Base-by-base conservation (phyloP, 2,329 filamentous ascomycete species). In the Xylaria sp. region DNA sequence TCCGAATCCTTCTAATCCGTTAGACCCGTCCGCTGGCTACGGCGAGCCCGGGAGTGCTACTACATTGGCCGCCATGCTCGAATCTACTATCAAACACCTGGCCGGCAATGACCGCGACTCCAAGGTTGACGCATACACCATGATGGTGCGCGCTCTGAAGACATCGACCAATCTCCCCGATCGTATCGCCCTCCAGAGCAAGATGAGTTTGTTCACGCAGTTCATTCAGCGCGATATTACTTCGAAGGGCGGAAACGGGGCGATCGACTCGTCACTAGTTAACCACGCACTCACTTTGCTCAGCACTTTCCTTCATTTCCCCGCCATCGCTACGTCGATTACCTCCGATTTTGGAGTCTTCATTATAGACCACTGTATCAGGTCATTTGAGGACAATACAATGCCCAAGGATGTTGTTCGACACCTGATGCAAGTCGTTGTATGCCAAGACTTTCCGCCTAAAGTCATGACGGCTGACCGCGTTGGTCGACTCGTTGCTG, bases 211-310 rank as follows among this genome's bases (percentile, higher is more conserved):
- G 2, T 84, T 98, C 60, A 87, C 87, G 67, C 89, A 92, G 62
- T 97, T 93, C 72, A 92, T 98, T 57, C 87, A 90, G 70, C 85
- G 93, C 62, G 95, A 99, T 73, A 82, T 97, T 23, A 84, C 83
- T 6, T 82, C 87, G 10, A 87, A 86, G 66, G 81, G 84, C 35
- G 73, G 82, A 5, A 78, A 83, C 60, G 83, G 86, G 52, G 77
- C 73, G 46, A 79, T 79, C 58, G 91, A 96, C 70, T 84, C 84
- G 1, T 89, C 89, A 44, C 83, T 98, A 11, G 83, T 89, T 48
- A 89, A 89, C 54, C 90, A 96, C 67, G 90, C 93, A 3, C 79
- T 97, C 54, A 91, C 88, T 62, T 80, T 98, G 4, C 84, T 95
- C 21, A 86, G 87, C 60, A 90, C 89, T 2, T 88, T 98, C 59